Evolutionary conservation across 345 rosid genomes (phyloP).

Genomic region (Bretschneidera sinensis): DNA sequence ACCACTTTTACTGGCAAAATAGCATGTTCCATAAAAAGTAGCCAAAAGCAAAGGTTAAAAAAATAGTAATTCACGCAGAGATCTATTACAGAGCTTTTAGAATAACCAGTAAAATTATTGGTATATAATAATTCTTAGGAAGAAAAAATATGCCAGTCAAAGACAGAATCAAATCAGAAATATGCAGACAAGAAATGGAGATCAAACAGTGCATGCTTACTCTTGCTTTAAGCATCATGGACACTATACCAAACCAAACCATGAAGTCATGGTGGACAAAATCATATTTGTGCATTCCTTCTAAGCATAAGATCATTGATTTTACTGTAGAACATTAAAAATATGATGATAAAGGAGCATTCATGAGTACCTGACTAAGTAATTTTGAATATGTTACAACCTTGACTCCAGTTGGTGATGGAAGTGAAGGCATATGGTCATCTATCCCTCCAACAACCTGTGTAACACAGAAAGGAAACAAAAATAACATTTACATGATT

Average conservation of each 20-base stretch:
- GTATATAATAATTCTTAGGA: neutral
- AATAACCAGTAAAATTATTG: neutral
- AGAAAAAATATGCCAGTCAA: neutral
- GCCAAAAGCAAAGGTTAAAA: neutral
- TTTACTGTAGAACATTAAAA: neutral
- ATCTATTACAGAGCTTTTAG: neutral
- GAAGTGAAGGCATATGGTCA: conserved; percentile 77
- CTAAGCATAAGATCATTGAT: neutral
- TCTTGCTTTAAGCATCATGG: neutral
- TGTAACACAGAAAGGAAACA: conserved; percentile 18
- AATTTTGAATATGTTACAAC: conserved; percentile 69
- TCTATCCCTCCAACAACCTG: conserved; percentile 94
- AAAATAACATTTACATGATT: conserved; percentile 6
- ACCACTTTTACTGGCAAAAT: too few species aligned
- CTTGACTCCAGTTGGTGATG: conserved; percentile 63
- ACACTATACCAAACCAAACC: neutral
- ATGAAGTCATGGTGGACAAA: neutral
- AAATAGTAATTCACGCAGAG: neutral
- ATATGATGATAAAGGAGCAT: conserved; percentile 11
- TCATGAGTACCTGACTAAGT: conserved; percentile 63
- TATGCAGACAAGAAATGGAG: neutral
- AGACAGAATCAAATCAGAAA: conserved; percentile 1
- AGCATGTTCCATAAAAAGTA: too few species aligned
- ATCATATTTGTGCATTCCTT: neutral
- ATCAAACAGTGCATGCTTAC: neutral